A percentile compares a stretch with the other conserved stretches of the same genome.
These are phyloP conservation scores for Dothideomycetidae sp. DNA, from an alignment of 2,329 filamentous ascomycete genomes.

Conservation along the genomic window DNA sequence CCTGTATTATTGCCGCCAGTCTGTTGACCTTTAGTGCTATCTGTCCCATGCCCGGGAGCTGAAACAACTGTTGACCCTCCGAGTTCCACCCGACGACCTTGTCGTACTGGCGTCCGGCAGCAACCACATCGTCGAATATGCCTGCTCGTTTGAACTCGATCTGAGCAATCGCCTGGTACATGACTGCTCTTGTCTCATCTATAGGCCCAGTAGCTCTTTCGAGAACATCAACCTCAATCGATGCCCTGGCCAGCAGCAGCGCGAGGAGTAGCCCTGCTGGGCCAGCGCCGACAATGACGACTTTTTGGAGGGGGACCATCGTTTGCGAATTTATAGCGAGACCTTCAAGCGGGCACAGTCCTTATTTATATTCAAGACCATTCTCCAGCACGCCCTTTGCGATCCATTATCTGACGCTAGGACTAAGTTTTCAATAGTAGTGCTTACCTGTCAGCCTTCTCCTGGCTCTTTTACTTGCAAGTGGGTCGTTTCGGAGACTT, in stretches of 20 bases:
- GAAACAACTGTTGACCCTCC: neutral
- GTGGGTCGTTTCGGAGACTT: no score
- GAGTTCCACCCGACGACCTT: neutral
- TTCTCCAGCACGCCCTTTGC: no score
- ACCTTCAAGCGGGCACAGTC: no score
- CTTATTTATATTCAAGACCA: no score
- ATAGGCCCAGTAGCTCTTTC: conserved; percentile 12
- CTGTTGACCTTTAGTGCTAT: conserved; percentile 32
- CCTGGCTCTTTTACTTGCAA: no score
- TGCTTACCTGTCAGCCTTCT: no score
- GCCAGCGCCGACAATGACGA: conserved; percentile 27
- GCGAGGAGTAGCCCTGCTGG: conserved; percentile 28
- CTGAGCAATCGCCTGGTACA: neutral
- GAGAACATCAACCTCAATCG: conserved; percentile 26
- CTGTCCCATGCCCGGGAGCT: conserved; percentile 17
- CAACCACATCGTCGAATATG: neutral
- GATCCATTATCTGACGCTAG: no score
- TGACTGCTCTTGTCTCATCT: neutral
- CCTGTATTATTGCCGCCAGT: conserved; percentile 29
- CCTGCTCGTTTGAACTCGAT: neutral
- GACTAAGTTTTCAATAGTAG: no score
- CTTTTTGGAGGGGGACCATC: no score
- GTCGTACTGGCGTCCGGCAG: no score
- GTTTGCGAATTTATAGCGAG: no score
- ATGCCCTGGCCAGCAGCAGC: conserved; percentile 23